Evolutionary conservation across 1,284 basidiomycete species (phyloP).

Genomic region (Leccinum griseonigrum): DNA sequence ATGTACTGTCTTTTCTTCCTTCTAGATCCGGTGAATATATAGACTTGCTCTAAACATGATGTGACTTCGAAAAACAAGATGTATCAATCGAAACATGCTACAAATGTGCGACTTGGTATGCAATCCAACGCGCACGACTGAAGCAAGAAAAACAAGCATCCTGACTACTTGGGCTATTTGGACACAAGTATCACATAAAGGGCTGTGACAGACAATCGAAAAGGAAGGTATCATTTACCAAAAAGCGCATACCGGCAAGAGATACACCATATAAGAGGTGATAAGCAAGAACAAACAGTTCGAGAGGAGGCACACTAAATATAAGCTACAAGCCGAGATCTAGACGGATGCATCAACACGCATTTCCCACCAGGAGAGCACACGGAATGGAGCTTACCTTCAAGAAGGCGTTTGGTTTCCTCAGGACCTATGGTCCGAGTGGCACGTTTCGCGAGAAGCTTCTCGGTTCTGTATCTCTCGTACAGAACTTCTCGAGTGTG

Average conservation of each 20-base stretch:
- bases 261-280: conserved; percentile 12
- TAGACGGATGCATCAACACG: conserved; percentile 26
- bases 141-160: conserved; percentile 25
- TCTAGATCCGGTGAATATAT: conserved; percentile 4
- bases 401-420: conserved; percentile 63
- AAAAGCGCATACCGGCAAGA: conserved; percentile 5
- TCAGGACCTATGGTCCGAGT: conserved; percentile 73
- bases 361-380: conserved; percentile 19
- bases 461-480: conserved; percentile 81
- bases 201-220: conserved; percentile 9
- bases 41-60: background rate
- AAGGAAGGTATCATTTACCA: conserved; percentile 6
- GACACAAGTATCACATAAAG: conserved; percentile 17
- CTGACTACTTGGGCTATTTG: conserved; percentile 9
- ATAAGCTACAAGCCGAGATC: conserved; percentile 40
- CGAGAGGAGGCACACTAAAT: conserved; percentile 20
- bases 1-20: conserved; percentile 2
- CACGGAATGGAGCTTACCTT: conserved; percentile 48
- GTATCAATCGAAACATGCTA: conserved; percentile 23
- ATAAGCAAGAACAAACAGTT: conserved; percentile 27
- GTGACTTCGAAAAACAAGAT: conserved; percentile 20
- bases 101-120: conserved; percentile 22
- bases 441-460: conserved; percentile 76
- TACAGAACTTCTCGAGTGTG: conserved; percentile 81
- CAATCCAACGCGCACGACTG: conserved; percentile 19